Base-by-base conservation (phyloP, 345 rosid species). In the Citrus reticulata region DNA sequence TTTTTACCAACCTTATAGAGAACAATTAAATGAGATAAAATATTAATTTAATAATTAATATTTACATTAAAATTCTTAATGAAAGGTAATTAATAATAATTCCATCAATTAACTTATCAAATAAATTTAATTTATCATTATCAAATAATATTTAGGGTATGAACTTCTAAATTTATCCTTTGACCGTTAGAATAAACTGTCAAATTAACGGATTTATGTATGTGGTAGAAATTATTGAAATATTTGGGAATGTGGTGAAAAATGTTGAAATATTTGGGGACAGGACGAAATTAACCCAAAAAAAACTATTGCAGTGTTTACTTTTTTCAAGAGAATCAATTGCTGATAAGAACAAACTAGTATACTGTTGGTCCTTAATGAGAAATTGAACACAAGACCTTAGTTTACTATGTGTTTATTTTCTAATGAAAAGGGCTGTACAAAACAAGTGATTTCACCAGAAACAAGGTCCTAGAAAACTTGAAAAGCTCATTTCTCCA, bases 291-390 rank as follows among this genome's bases (percentile, higher is more conserved):
- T 37, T 37, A 37, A 37, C 40, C 40, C 40, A 37, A 37, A 32
- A 32, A 29, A 39, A 6, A 20, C 29, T 63, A 61, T 42, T 20
- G 72, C 14, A 51, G n/a, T 30, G 54, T n/a, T n/a, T 65, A 62
- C 35, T 79, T 61, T 34, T 80, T 67, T 79, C 82, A 78, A 83
- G 83, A 71, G 77, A 77, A 83, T 80, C 86, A 78, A 30, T 58
- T 57, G 51, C 81, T 61, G 73, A 80, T 80, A 77, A 68, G 66
- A 80, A 63, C 71, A 37, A 70, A 58, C 8, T 6, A 16, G 78
- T 61, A 70, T 57, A 76, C 58, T 64, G 72, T 82, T 65, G 70
- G 70, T 80, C 30, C 19, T 6, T 0, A 51, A 32, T 29, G 81
- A 9, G 73, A 71, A 70, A 68, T 46, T 46, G 13, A 51, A 32